Evolutionary conservation across 306 rosid species (phyloP).

Genomic region (Prunus mira): DNA sequence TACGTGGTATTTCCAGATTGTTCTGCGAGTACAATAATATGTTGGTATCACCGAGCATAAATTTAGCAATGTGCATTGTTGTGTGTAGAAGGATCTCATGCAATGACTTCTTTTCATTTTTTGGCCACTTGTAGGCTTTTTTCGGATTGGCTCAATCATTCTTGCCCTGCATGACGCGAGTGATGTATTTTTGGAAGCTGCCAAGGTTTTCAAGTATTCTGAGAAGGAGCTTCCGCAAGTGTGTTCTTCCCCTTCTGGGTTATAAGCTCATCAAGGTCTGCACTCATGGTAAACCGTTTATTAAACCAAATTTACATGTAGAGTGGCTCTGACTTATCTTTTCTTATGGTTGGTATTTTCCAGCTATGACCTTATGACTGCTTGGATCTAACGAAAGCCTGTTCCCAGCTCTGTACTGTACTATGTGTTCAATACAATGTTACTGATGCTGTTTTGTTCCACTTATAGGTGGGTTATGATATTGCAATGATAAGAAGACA

Average conservation of each 20-base stretch:
- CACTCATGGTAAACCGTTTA: slow-evolving; percentile 29
- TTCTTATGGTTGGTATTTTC: slow-evolving; percentile 34
- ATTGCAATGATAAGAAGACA: slow-evolving; percentile 75
- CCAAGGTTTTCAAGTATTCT: slow-evolving; percentile 91
- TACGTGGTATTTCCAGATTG: slow-evolving; percentile 55
- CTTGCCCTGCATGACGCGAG: slow-evolving; percentile 97
- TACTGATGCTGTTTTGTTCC: slow-evolving; percentile 84
- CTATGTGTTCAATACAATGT: slow-evolving; percentile 76
- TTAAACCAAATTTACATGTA: slow-evolving; percentile 21
- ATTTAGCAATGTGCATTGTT: background rate
- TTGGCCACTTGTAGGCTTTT: slow-evolving; percentile 61
- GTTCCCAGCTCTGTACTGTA: slow-evolving; percentile 47
- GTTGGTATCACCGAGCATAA: background rate
- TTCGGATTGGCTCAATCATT: slow-evolving; percentile 76
- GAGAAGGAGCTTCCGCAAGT: slow-evolving; percentile 85
- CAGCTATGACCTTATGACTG: slow-evolving; percentile 57
- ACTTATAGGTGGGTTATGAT: slow-evolving; percentile 98
- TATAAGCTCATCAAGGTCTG: slow-evolving; percentile 83
- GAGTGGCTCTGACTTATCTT: slow-evolving; percentile 20
- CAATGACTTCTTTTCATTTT: background rate
- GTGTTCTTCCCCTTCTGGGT: slow-evolving; percentile 85
- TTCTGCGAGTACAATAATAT: background rate
- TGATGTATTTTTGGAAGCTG: slow-evolving; percentile 95
- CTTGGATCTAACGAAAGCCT: slow-evolving; percentile 47
- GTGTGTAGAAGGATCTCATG: background rate